A percentile compares a stretch with the other conserved stretches of the same genome.
phyloP scores from a whole-genome alignment of 768 basidiomycete genomes.

The Termitomyces sp. region DNA sequence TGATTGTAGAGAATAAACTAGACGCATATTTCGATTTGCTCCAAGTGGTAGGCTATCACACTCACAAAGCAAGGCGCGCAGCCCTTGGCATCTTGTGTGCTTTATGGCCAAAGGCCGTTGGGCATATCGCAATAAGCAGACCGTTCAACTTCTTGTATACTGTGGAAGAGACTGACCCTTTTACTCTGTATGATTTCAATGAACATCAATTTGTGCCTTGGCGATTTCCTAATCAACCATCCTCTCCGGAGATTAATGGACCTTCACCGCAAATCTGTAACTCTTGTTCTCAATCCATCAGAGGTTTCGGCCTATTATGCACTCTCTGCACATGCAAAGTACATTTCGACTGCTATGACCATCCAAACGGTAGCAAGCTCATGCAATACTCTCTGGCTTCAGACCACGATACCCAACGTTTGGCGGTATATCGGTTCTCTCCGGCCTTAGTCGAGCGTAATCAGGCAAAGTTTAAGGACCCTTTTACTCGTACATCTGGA shows the following conservation, averaged over 20 bases:
- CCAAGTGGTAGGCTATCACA: conserved; percentile 65
- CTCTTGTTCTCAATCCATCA: conserved; percentile 47
- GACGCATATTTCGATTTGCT: conserved; percentile 71
- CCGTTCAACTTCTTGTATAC: conserved; percentile 39
- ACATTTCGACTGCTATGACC: conserved; percentile 78
- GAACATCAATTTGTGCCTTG: conserved; percentile 69
- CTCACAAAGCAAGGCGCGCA: conserved; percentile 43
- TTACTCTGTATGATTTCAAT: conserved; percentile 21
- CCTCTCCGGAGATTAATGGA: conserved; percentile 23
- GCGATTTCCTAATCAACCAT: conserved; percentile 35
- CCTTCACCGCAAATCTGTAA: conserved; percentile 44
- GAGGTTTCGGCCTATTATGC: conserved; percentile 71
- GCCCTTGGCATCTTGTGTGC: conserved; percentile 54
- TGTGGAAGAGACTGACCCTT: conserved; percentile 10
- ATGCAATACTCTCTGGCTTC: conserved; percentile 44
- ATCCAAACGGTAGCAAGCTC: conserved; percentile 56
- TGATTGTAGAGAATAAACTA: conserved; percentile 52
- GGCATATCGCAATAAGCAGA: conserved; percentile 58
- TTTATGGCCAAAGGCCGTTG: conserved; percentile 65
- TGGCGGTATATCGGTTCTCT: conserved; percentile 63
- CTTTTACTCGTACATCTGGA: conserved; percentile 21
- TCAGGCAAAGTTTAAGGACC: conserved; percentile 10
- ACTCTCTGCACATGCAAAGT: conserved; percentile 64
- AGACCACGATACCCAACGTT: conserved; percentile 44
- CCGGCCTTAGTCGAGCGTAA: conserved; percentile 30